Conservation (phyloP, 2,329 filamentous ascomycete genomes). For the Xylariales sp. region DNA sequence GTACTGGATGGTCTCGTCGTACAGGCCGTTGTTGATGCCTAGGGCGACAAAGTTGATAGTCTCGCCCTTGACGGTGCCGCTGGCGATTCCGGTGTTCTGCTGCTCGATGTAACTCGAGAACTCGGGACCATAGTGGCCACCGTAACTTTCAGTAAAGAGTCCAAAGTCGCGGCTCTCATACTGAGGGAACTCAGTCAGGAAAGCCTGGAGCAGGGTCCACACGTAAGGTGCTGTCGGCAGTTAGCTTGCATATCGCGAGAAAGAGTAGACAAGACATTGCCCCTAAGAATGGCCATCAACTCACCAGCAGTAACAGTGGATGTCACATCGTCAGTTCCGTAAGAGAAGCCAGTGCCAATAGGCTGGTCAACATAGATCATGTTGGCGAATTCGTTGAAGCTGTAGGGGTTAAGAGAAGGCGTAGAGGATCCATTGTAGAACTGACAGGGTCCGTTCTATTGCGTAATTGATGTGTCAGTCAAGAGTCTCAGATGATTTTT, state of each 20-base stretch:
- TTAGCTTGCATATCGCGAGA: neutral
- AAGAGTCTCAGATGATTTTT: neutral
- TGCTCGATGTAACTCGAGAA: conserved; percentile 51
- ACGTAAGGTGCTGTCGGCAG: conserved; percentile 35
- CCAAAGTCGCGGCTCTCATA: conserved; percentile 56
- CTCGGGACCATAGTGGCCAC: conserved; percentile 54
- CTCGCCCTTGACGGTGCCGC: conserved; percentile 29
- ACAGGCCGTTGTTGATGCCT: conserved; percentile 29
- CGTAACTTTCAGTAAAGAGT: conserved; percentile 51
- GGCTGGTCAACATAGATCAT: conserved; percentile 36
- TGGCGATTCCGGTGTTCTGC: conserved; percentile 49
- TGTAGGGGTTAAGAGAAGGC: conserved; percentile 38
- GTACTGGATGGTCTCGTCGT: conserved; percentile 16
- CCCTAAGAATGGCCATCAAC: no score
- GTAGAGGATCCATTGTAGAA: conserved; percentile 29
- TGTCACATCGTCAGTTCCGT: conserved; percentile 28
- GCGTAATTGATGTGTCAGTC: neutral
- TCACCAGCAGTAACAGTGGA: conserved; percentile 36
- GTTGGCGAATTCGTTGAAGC: conserved; percentile 37
- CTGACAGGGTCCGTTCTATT: conserved; percentile 34
- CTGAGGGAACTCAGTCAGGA: conserved; percentile 58
- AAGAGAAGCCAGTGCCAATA: conserved; percentile 35
- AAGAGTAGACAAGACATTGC: no score
- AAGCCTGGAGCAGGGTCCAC: conserved; percentile 57
- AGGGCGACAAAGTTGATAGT: conserved; percentile 26